Percentiles rank a stretch among this genome's conserved stretches.
Evolutionary conservation across 495 filamentous ascomycete genomes (phyloP).

Genomic region (Aspergillus saccharolyticus): DNA sequence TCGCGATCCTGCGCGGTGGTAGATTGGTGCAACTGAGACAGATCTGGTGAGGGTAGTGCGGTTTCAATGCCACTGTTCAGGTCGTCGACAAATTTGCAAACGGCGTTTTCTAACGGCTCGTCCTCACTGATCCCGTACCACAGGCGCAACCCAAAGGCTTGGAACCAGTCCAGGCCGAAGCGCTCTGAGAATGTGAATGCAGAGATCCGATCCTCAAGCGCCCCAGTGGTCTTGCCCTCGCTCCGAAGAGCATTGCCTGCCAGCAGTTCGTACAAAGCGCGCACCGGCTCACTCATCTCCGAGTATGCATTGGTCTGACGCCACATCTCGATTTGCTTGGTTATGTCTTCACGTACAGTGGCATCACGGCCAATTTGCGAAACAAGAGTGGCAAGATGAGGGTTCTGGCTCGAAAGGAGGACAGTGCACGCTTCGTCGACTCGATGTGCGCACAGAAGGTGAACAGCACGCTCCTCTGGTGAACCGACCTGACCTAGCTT

Average conservation of each 20-base stretch:
- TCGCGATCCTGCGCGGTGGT: constrained; percentile 50
- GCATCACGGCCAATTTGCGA: constrained; percentile 70
- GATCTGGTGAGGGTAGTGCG: constrained; percentile 52
- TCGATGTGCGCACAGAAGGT: constrained; percentile 69
- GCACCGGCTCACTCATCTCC: constrained; percentile 79
- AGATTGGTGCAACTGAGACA: constrained; percentile 49
- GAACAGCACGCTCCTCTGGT: constrained; percentile 78
- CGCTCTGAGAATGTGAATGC: constrained; percentile 73
- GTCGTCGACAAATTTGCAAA: constrained; percentile 64
- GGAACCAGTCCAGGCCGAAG: constrained; percentile 86
- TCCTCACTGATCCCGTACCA: constrained; percentile 72
- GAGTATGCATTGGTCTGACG: constrained; percentile 70
- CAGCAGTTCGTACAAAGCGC: constrained; percentile 83
- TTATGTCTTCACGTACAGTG: constrained; percentile 60
- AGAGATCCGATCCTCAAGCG: constrained; percentile 67
- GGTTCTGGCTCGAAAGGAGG: constrained; percentile 66
- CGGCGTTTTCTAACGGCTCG: constrained; percentile 63
- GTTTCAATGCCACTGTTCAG: constrained; percentile 58
- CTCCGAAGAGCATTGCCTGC: constrained; percentile 79
- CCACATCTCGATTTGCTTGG: constrained; percentile 78
- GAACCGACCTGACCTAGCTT: constrained; percentile 47
- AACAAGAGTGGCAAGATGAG: constrained; percentile 76
- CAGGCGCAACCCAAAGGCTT: constrained; percentile 83
- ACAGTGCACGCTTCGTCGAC: constrained; percentile 75
- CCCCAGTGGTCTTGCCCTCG: constrained; percentile 60